phyloP scores from a whole-genome alignment of 139 green algal species.

The Zygnema circumcarinatum region DNA sequence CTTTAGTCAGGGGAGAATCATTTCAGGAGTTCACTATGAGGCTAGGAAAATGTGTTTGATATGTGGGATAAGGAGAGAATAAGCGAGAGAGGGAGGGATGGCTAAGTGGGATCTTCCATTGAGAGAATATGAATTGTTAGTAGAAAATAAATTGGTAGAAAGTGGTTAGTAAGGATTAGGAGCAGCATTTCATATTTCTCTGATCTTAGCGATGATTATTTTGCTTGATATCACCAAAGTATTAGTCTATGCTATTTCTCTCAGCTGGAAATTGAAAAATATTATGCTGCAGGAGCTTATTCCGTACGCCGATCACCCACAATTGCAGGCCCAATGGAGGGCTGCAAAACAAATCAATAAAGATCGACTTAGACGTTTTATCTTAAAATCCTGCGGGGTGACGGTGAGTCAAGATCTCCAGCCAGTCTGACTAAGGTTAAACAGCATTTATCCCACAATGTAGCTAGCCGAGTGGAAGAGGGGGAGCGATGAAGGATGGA shows the following conservation, averaged over 20 bases:
- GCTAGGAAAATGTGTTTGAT: neutral
- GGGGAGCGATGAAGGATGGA: neutral
- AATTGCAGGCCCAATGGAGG: conserved; percentile 63
- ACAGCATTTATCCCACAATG: neutral
- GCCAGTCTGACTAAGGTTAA: neutral
- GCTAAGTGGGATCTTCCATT: neutral
- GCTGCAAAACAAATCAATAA: conserved; percentile 89
- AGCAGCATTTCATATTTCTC: no score
- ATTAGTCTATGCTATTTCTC: no score
- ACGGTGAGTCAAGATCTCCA: conserved; percentile 26
- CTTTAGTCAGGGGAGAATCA: no score
- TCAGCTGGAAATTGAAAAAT: no score
- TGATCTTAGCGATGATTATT: no score
- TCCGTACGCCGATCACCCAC: conserved; percentile 55
- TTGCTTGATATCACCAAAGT: no score
- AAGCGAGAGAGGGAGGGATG: neutral
- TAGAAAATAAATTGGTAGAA: neutral
- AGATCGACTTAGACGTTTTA: conserved; percentile 71
- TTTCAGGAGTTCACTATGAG: neutral
- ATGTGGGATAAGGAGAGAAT: neutral
- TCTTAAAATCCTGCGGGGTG: conserved; percentile 73
- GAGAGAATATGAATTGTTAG: neutral
- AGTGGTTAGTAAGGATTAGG: no score
- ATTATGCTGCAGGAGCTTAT: conserved; percentile 52
- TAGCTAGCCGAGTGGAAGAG: neutral